Evolutionary conservation across 108 stramenopile genomes (phyloP).

Genomic region (Skeletonema potamos): DNA sequence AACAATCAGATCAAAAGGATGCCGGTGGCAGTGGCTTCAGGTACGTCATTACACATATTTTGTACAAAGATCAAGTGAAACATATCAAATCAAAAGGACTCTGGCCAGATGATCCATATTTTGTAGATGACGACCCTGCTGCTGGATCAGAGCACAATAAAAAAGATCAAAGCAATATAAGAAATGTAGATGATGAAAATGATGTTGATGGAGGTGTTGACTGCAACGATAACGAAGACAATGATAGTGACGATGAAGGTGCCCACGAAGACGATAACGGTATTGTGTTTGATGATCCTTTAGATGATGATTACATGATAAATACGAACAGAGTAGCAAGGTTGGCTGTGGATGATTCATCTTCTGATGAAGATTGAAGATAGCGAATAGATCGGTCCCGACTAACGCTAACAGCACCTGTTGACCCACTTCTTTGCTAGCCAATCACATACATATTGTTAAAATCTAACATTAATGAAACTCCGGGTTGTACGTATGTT

Average conservation of each 20-base stretch:
- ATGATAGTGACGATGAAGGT: constrained; percentile 32
- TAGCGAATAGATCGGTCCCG: background rate
- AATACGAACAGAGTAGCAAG: constrained; percentile 77
- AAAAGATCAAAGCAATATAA: background rate
- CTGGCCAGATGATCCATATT: constrained; percentile 84
- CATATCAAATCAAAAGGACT: constrained; percentile 81
- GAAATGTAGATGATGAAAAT: background rate
- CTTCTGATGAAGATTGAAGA: constrained; percentile 45
- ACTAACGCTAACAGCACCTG: background rate
- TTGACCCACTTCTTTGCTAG: background rate
- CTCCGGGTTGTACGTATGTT: background rate
- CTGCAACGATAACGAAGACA: constrained; percentile 42
- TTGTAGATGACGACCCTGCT: constrained; percentile 18
- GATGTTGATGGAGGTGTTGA: constrained; percentile 23
- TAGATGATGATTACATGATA: constrained; percentile 56
- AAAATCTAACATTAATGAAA: constrained; percentile 6
- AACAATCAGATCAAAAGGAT: constrained; percentile 2
- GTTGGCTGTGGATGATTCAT: constrained; percentile 57
- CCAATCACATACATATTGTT: background rate
- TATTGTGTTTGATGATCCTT: constrained; percentile 48
- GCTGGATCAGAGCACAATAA: constrained; percentile 2
- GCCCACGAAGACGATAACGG: constrained; percentile 29
- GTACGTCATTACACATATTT: constrained; percentile 78
- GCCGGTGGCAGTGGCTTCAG: constrained; percentile 57
- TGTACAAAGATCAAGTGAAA: constrained; percentile 95